Evolutionary conservation across 1,284 basidiomycete genomes (phyloP).

Genomic region (Polyporus tsugae): DNA sequence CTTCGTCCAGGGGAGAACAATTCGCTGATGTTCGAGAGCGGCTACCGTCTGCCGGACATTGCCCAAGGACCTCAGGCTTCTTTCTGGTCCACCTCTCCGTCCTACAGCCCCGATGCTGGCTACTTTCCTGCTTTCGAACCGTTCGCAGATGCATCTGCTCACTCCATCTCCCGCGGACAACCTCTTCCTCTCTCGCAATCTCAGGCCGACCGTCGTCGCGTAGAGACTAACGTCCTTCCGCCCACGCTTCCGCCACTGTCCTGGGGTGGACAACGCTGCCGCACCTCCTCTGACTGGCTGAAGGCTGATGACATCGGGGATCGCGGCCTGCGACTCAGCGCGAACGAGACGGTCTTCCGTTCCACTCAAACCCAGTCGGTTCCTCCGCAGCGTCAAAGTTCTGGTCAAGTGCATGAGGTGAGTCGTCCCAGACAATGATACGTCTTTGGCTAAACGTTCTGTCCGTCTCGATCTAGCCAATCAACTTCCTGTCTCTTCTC

Average conservation of each 20-base stretch:
- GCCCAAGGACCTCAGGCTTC: conserved; percentile 28
- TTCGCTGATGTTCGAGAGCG: conserved; percentile 43
- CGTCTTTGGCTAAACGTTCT: conserved; percentile 3
- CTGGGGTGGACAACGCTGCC: conserved; percentile 39
- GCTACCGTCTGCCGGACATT: conserved; percentile 35
- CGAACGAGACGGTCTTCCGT: conserved; percentile 33
- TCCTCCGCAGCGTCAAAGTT: conserved; percentile 29
- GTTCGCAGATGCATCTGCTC: conserved; percentile 51
- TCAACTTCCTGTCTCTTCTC: conserved; percentile 83
- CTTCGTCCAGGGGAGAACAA: conserved; percentile 37
- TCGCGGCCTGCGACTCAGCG: conserved; percentile 24
- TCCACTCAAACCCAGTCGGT: conserved; percentile 31
- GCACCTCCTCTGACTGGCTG: conserved; percentile 44
- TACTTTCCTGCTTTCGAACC: conserved; percentile 60
- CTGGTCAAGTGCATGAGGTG: conserved; percentile 49
- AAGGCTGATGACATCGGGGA: conserved; percentile 41
- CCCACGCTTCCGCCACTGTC: conserved; percentile 33
- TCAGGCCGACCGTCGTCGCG: conserved; percentile 33
- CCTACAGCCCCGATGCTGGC: conserved; percentile 43
- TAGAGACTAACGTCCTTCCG: conserved; percentile 32
- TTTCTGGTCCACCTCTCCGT: conserved; percentile 39
- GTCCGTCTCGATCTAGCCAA: conserved; percentile 58
- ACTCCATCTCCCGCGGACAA: conserved; percentile 45
- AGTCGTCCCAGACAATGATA: conserved; percentile 7
- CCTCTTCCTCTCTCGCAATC: conserved; percentile 45